A percentile compares a stretch with the other conserved stretches of the same genome.
Conservation (phyloP, 495 filamentous ascomycete genomes). For the Tricharina praecox region DNA sequence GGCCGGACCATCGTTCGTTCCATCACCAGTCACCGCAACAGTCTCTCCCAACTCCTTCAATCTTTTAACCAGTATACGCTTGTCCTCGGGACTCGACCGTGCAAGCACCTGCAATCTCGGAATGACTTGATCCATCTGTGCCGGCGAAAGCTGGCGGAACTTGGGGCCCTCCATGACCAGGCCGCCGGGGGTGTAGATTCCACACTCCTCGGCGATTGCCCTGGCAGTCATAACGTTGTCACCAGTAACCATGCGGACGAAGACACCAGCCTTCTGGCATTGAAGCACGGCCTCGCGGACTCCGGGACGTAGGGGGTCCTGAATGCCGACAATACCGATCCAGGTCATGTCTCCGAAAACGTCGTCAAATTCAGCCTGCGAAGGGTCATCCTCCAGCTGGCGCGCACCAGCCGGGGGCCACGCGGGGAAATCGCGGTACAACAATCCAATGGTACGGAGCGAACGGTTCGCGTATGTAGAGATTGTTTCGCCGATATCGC, state of each 20-base stretch:
- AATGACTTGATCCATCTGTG: constrained; percentile 51
- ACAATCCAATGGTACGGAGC: constrained; percentile 55
- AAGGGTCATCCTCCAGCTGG: constrained; percentile 40
- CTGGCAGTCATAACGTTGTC: constrained; percentile 76
- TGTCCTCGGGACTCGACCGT: constrained; percentile 70
- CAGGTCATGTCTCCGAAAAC: constrained; percentile 52
- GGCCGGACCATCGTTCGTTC: constrained; percentile 81
- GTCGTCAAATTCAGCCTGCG: constrained; percentile 45
- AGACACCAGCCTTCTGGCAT: constrained; percentile 63
- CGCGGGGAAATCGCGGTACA: constrained; percentile 56
- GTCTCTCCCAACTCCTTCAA: constrained; percentile 77
- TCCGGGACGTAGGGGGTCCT: constrained; percentile 58
- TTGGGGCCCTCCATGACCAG: constrained; percentile 67
- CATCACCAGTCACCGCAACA: constrained; percentile 85
- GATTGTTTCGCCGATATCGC: constrained; percentile 41
- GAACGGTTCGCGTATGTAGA: constrained; percentile 50
- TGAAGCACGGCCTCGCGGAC: constrained; percentile 59
- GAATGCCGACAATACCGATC: constrained; percentile 56
- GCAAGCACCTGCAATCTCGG: constrained; percentile 70
- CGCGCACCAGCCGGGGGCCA: constrained; percentile 51
- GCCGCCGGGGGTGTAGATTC: constrained; percentile 58
- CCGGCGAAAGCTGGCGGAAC: constrained; percentile 52
- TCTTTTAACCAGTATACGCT: constrained; percentile 58
- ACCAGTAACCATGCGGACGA: constrained; percentile 81
- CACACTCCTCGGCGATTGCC: constrained; percentile 70